Base-by-base conservation (phyloP, 441 rosid species). In the Codiaeum variegatum region DNA sequence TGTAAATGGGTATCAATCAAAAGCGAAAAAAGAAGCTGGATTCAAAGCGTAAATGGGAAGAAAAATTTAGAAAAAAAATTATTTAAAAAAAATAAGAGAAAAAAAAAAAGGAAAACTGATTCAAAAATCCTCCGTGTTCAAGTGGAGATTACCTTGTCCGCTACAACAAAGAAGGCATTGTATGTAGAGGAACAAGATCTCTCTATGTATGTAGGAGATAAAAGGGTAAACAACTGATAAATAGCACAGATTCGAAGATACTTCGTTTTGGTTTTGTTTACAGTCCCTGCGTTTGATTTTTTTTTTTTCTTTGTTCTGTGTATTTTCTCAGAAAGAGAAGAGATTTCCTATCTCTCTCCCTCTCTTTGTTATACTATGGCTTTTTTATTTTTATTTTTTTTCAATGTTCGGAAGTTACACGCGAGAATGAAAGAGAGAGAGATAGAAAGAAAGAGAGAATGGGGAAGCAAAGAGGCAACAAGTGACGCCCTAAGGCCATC, bases 71-170 rank as follows among this genome's bases (percentile, higher is more conserved):
- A 8, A 54, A 54, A 67, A 34, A 0, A n/a, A 9, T 42, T 59
- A 40, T 29, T 16, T 5, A 15, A 42, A 40, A 28, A 29, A 8
- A 1, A n/a, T 29, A 46, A 28, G 9, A 42, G 32, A 28, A 29
- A 8, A 1, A n/a, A 36, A 46, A 28, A 23, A 51, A 42, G 38
- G 38, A 34, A 63, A 52, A 51, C 29, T 29, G 24, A 29, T 61
- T 21, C 6, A 60, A 38, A 11, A 21, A 59, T 28, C 19, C 38
- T 36, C 26, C 69, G 73, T 19, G 24, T 6, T 21, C 46, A 64
- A 72, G 59, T 72, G 76, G 47, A 72, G 77, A 78, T 76, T 78
- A 85, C 88, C 88, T 80, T 80, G 86, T 81, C 86, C 84, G 65
- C 85, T 76, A 78, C 84, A 81, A 80, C 71, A 29, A 66, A 73